Base-by-base conservation (phyloP, 495 filamentous ascomycete species). In the Talaromyces nanjingensis region DNA sequence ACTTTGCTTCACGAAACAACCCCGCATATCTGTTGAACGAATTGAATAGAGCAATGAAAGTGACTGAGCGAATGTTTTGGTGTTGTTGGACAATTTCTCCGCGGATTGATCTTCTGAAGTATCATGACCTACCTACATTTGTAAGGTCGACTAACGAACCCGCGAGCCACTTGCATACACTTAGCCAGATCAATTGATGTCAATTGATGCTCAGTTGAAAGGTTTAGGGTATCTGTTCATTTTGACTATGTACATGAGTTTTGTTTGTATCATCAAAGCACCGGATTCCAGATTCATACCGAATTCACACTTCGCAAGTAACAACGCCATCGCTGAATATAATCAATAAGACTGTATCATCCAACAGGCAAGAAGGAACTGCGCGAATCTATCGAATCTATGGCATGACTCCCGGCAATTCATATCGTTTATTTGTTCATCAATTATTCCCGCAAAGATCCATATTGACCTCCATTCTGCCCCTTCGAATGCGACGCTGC, bases 401-500 rank as follows among this genome's bases (percentile, higher is more conserved):
- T 42, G 37, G 37, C 12, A 42, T 5, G 2, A 18, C 6, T n/a
- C 29, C 5, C 45, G 45, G 27, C 20, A 18, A 56, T 56, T 27
- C 25, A 29, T 56, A 56, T 25, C 27, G 24, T 56, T 12, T 5
- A 52, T 22, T 54, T n/a, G n/a, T n/a, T 56, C 49, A 20, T 22
- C 24, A 20, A 54, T 54, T 18, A 56, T 56, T 56, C 53, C 12
- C 53, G 53, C 27, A 56, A 56, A 14, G 53, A 56, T 27, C 53
- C 53, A 16, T 27, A 56, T 27, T 56, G 54, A 6, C 16, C 33
- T 56, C 65, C 70, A 63, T 71, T 72, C 12, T 49, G 20, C 42
- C 63, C 64, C 33, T 68, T 64, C 22, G 67, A 73, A 2, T 77
- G 73, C 14, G 72, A 69, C 4, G 66, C 65, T 7, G 78, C 77